Evolutionary conservation across 768 basidiomycete species (phyloP).

Genomic region (Pulveroboletus frians): DNA sequence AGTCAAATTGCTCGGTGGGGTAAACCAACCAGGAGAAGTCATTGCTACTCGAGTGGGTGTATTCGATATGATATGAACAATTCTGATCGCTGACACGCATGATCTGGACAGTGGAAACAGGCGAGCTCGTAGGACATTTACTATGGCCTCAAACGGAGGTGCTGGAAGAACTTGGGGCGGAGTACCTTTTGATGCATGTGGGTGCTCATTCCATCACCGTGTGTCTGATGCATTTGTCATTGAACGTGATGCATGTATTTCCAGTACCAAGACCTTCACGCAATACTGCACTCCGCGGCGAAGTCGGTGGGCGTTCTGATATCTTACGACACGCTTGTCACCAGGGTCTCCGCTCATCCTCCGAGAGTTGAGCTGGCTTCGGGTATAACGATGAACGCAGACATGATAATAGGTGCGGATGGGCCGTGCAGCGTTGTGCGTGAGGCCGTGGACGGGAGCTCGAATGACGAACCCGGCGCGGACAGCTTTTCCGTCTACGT

Average conservation of each 20-base stretch:
- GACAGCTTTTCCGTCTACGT: slow-evolving; percentile 37
- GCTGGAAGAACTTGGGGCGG: slow-evolving; percentile 41
- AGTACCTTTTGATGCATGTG: slow-evolving; percentile 46
- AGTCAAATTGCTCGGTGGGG: slow-evolving; percentile 36
- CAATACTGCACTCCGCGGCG: slow-evolving; percentile 42
- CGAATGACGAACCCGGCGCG: slow-evolving; percentile 18
- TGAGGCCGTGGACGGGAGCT: slow-evolving; percentile 28
- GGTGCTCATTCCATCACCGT: slow-evolving; percentile 13
- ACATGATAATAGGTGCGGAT: slow-evolving; percentile 56
- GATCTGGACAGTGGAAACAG: slow-evolving; percentile 34
- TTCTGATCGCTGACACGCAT: neutral
- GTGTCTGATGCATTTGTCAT: neutral
- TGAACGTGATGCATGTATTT: neutral
- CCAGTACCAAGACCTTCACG: slow-evolving; percentile 51
- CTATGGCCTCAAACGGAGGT: slow-evolving; percentile 40
- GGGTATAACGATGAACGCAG: slow-evolving; percentile 41
- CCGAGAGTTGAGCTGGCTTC: slow-evolving; percentile 32
- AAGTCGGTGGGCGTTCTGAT: slow-evolving; percentile 43
- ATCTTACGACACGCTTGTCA: slow-evolving; percentile 36
- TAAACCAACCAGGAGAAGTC: slow-evolving; percentile 7
- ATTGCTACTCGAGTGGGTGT: slow-evolving; percentile 16
- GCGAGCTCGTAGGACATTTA: slow-evolving; percentile 39
- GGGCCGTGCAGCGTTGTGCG: slow-evolving; percentile 42
- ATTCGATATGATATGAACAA: neutral
- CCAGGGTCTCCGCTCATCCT: slow-evolving; percentile 25